These are phyloP conservation scores for Rhizoclosmatium sp. DNA, from an alignment of 192 early-diverging fungal species.

Conservation along the genomic window DNA sequence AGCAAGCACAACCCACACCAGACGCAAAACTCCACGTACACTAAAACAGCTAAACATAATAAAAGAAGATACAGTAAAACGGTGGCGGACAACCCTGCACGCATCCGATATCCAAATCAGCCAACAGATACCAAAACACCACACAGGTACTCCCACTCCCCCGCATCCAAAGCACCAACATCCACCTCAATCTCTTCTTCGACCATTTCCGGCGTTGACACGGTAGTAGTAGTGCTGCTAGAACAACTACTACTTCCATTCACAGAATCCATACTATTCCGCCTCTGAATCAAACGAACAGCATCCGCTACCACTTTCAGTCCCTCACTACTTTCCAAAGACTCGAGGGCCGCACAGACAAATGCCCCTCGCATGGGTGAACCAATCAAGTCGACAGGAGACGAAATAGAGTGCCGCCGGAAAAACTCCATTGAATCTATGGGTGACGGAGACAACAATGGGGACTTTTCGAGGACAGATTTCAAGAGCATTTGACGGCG, in stretches of 20 bases:
- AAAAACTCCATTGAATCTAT: not conserved
- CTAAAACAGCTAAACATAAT: too few species aligned
- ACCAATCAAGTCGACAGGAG: not conserved
- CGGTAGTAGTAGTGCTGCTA: too few species aligned
- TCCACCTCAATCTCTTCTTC: slow-evolving; percentile 30
- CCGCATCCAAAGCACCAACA: slow-evolving; percentile 17
- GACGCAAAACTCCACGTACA: too few species aligned
- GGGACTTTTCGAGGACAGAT: not conserved
- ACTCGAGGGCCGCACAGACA: slow-evolving; percentile 17
- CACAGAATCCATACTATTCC: not conserved
- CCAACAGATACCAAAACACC: slow-evolving; percentile 23
- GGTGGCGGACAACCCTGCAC: too few species aligned
- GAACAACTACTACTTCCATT: not conserved
- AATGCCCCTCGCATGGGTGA: slow-evolving; percentile 5
- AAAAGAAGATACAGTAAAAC: too few species aligned
- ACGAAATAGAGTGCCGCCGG: not conserved
- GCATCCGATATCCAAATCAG: too few species aligned
- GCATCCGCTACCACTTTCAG: slow-evolving; percentile 9
- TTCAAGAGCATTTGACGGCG: slow-evolving; percentile 10
- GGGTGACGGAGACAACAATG: not conserved
- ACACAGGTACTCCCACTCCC: slow-evolving; percentile 38
- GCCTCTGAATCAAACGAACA: not conserved
- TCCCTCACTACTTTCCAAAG: not conserved
- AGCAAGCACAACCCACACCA: too few species aligned
- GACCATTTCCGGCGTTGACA: not conserved